phyloP scores from a whole-genome alignment of 768 basidiomycete species.

The Rhodosporidiobolus odoratus region DNA sequence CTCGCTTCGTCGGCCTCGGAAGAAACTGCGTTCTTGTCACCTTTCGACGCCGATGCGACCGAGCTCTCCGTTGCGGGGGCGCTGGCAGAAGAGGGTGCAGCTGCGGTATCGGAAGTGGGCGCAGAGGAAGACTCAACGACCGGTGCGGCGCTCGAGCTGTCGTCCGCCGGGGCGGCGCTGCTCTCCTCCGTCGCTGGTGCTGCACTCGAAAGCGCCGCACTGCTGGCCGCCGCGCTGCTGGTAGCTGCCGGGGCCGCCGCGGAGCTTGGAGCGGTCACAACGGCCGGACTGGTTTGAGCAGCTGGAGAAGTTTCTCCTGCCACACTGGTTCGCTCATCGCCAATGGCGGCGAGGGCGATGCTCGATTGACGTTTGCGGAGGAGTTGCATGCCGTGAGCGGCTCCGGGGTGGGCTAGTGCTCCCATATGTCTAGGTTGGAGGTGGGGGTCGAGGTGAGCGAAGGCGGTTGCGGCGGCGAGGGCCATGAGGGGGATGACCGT shows the following conservation, averaged over 20 bases:
- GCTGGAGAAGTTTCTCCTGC: neutral
- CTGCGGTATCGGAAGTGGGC: neutral
- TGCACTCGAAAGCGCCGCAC: neutral
- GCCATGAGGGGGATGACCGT: neutral
- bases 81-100: neutral
- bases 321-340: neutral
- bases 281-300: neutral
- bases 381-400: neutral
- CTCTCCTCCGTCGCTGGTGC: neutral
- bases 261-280: neutral
- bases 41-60: neutral
- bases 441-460: neutral
- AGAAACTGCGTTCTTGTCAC: neutral
- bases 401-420: neutral
- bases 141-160: neutral
- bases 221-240: neutral
- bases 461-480: neutral
- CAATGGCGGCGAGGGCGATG: neutral
- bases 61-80: neutral
- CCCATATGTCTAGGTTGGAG: neutral
- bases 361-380: neutral
- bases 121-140: neutral
- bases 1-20: neutral
- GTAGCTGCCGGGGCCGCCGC: neutral
- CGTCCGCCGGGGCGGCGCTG: neutral